These are phyloP conservation scores for Parascedosporium putredinis DNA, from an alignment of 2,329 filamentous ascomycete species.

Conservation along the genomic window DNA sequence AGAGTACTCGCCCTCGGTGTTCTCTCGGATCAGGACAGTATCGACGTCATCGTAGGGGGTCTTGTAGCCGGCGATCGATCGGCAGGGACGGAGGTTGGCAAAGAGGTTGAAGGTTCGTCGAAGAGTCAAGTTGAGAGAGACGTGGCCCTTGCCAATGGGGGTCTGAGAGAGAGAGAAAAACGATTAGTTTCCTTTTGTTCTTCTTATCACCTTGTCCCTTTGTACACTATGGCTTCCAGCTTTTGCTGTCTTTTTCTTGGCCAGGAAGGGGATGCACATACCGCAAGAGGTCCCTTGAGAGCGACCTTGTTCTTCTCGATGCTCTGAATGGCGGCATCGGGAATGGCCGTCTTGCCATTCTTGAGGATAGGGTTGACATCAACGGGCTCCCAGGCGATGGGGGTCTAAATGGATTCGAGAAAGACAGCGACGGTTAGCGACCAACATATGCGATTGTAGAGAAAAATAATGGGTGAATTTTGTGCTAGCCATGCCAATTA, in stretches of 20 bases:
- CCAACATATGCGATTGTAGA: neutral
- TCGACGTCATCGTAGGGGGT: constrained; percentile 96
- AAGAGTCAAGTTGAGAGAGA: constrained; percentile 96
- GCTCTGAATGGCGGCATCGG: constrained; percentile 83
- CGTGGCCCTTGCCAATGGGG: constrained; percentile 95
- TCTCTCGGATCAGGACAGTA: constrained; percentile 96
- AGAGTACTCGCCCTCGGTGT: constrained; percentile 99
- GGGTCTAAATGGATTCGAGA: too few relatives aligned
- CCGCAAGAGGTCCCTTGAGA: constrained; percentile 93
- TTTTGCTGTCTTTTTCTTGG: too few relatives aligned
- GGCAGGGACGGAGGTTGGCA: constrained; percentile 96
- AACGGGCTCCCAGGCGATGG: constrained; percentile 93
- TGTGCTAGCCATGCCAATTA: too few relatives aligned
- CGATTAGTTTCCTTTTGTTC: too few relatives aligned
- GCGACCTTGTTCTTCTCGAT: constrained; percentile 94
- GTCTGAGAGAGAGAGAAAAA: constrained; percentile 42
- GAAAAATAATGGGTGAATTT: neutral
- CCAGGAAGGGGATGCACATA: constrained; percentile 48
- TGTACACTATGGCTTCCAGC: too few relatives aligned
- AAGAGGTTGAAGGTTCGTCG: constrained; percentile 99
- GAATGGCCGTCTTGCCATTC: constrained; percentile 92
- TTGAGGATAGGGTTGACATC: constrained; percentile 91
- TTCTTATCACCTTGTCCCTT: too few relatives aligned
- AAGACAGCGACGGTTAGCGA: too few relatives aligned
- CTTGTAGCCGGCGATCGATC: constrained; percentile 94